These are phyloP conservation scores for Fusarium piperis DNA, from an alignment of 2,329 filamentous ascomycete genomes.

Conservation along the genomic window DNA sequence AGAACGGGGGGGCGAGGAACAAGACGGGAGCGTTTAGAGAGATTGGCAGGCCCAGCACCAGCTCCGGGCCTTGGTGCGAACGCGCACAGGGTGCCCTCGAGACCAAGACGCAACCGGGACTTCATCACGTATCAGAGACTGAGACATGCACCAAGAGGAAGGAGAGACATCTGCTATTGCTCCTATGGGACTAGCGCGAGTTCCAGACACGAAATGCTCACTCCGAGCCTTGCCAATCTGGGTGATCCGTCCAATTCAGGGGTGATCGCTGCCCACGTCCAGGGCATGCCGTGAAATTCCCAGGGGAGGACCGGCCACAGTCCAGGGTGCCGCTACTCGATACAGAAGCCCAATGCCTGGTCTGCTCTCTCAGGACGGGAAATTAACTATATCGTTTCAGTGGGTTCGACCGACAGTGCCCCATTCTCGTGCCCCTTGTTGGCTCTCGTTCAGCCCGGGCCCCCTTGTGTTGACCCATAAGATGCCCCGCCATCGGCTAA, in stretches of 20 bases:
- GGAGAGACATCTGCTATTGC: conserved; percentile 20
- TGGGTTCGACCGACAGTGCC: conserved; percentile 5
- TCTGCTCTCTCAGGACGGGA: conserved; percentile 15
- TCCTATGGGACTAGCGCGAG: conserved; percentile 14
- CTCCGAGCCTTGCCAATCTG: conserved; percentile 4
- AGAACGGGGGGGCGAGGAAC: conserved; percentile 2
- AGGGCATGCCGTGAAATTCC: conserved; percentile 15
- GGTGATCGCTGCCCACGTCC: conserved; percentile 1
- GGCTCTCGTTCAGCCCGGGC: conserved; percentile 1
- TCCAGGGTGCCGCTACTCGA: conserved; percentile 20
- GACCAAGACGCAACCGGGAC: conserved; percentile 26
- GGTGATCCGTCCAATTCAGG: conserved; percentile 11
- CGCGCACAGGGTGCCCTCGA: conserved; percentile 20
- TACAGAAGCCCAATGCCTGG: not conserved
- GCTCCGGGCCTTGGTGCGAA: conserved; percentile 18
- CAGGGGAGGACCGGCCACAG: conserved; percentile 18
- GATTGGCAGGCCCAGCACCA: conserved; percentile 19
- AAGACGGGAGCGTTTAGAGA: conserved; percentile 17
- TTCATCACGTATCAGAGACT: conserved; percentile 4
- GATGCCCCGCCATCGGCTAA: conserved; percentile 14
- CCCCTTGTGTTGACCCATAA: conserved; percentile 18
- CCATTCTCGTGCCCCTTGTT: conserved; percentile 15
- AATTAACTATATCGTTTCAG: conserved; percentile 22
- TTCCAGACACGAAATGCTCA: conserved; percentile 20
- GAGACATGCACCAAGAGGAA: conserved; percentile 20